Evolutionary conservation across 2,329 filamentous ascomycete genomes (phyloP).

Genomic region (Alternaria ethzedia): DNA sequence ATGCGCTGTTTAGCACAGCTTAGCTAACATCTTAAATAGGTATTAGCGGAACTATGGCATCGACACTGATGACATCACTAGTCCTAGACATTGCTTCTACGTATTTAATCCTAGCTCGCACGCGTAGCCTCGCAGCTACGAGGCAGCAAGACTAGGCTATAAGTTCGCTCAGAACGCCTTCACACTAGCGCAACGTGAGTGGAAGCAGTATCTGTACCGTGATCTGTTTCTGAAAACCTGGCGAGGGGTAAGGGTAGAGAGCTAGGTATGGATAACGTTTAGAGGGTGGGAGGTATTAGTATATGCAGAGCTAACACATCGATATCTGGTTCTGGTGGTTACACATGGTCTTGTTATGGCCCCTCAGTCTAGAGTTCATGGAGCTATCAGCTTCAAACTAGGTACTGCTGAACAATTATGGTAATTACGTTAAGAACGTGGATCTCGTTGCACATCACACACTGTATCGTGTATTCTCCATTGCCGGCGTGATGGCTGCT

Average conservation of each 20-base stretch:
- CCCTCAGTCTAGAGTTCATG: neutral
- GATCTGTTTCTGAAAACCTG: neutral
- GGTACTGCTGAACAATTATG: neutral
- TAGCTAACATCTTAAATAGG: slow-evolving; percentile 27
- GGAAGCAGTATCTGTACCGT: neutral
- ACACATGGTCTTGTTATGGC: neutral
- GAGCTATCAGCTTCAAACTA: neutral
- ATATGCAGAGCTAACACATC: neutral
- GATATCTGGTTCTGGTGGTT: neutral
- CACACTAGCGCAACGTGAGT: neutral
- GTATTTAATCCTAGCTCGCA: neutral
- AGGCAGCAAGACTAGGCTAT: neutral
- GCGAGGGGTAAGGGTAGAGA: neutral
- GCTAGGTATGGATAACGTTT: neutral
- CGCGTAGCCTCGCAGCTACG: neutral
- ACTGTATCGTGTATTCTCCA: neutral
- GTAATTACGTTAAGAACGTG: neutral
- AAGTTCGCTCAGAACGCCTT: neutral
- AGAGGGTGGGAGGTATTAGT: neutral
- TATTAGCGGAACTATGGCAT: slow-evolving; percentile 41
- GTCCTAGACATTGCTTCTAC: slow-evolving; percentile 6
- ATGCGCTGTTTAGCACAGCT: slow-evolving; percentile 17
- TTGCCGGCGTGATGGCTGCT: neutral
- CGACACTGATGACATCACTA: slow-evolving; percentile 30
- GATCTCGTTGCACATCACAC: neutral